These are phyloP conservation scores for Ophidiomyces ophidiicola DNA, from an alignment of 2,329 filamentous ascomycete genomes.

Conservation along the genomic window DNA sequence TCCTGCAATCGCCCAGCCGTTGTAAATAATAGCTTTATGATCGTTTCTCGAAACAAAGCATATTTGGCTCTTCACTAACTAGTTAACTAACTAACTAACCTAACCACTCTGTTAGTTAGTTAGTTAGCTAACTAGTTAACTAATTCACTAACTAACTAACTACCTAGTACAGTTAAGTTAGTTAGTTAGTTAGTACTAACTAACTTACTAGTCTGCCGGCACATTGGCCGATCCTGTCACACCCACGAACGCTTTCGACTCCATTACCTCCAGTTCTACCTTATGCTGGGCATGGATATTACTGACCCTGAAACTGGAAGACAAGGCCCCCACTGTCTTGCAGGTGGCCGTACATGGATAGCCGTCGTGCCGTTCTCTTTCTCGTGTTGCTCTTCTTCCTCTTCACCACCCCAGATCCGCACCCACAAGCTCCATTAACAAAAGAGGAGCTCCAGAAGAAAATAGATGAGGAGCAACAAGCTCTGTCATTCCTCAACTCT, in stretches of 20 bases:
- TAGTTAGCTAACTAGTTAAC: too few relatives aligned
- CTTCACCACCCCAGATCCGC: slow-evolving; percentile 39
- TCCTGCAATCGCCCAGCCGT: not conserved
- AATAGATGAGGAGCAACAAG: slow-evolving; percentile 40
- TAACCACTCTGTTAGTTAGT: too few relatives aligned
- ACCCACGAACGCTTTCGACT: not conserved
- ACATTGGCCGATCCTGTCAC: not conserved
- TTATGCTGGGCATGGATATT: slow-evolving; percentile 13
- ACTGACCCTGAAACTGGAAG: slow-evolving; percentile 7
- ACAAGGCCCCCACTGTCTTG: slow-evolving; percentile 14
- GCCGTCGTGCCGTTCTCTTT: slow-evolving; percentile 38
- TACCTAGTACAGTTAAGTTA: too few relatives aligned
- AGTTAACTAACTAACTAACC: too few relatives aligned
- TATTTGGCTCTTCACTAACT: not conserved
- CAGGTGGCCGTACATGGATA: slow-evolving; percentile 32
- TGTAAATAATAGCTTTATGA: not conserved
- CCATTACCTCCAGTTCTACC: slow-evolving; percentile 3
- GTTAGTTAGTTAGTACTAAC: too few relatives aligned
- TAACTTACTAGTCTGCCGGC: not conserved
- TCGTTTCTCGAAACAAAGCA: too few relatives aligned
- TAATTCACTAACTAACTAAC: too few relatives aligned
- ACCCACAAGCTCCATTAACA: slow-evolving; percentile 29
- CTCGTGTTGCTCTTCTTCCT: slow-evolving; percentile 43
- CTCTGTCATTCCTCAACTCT: slow-evolving; percentile 39
- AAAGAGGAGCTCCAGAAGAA: slow-evolving; percentile 36